Conservation (phyloP, 2,329 filamentous ascomycete genomes). For the Fusarium sulawesiense region DNA sequence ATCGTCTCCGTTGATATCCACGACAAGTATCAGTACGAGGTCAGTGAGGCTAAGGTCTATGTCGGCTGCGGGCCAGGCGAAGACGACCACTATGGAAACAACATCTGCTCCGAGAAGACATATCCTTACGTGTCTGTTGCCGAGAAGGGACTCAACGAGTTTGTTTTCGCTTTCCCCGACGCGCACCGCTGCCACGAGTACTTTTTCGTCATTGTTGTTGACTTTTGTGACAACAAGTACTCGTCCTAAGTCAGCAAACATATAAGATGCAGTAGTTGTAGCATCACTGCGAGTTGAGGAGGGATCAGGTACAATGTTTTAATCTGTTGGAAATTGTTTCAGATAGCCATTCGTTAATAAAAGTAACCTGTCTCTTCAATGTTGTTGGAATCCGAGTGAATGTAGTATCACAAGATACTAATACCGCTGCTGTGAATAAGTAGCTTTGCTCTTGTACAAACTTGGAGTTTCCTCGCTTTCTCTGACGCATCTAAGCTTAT, state of each 20-base stretch:
- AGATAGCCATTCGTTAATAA: constrained; percentile 39
- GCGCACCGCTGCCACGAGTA: constrained; percentile 40
- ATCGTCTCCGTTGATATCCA: constrained; percentile 31
- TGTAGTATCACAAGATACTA: background rate
- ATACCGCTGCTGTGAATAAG: too few species aligned
- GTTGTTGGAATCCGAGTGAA: background rate
- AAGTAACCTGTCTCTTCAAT: constrained; percentile 31
- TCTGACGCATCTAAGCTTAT: too few species aligned
- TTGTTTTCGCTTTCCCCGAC: constrained; percentile 2
- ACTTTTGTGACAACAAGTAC: constrained; percentile 36
- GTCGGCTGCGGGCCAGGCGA: background rate
- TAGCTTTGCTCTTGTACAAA: too few species aligned
- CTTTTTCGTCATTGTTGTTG: constrained; percentile 42
- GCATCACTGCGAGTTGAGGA: constrained; percentile 2
- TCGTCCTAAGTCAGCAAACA: constrained; percentile 1
- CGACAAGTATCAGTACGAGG: constrained; percentile 27
- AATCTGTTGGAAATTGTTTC: constrained; percentile 15
- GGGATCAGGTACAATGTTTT: constrained; percentile 31
- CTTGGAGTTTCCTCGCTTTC: background rate
- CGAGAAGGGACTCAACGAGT: constrained; percentile 14
- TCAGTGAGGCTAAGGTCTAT: constrained; percentile 6
- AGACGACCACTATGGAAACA: background rate
- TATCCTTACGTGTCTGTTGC: constrained; percentile 11
- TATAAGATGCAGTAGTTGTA: background rate
- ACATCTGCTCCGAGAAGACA: constrained; percentile 10